phyloP scores from a whole-genome alignment of 257 asterid genomes.

The Primulina huaijiensis region DNA sequence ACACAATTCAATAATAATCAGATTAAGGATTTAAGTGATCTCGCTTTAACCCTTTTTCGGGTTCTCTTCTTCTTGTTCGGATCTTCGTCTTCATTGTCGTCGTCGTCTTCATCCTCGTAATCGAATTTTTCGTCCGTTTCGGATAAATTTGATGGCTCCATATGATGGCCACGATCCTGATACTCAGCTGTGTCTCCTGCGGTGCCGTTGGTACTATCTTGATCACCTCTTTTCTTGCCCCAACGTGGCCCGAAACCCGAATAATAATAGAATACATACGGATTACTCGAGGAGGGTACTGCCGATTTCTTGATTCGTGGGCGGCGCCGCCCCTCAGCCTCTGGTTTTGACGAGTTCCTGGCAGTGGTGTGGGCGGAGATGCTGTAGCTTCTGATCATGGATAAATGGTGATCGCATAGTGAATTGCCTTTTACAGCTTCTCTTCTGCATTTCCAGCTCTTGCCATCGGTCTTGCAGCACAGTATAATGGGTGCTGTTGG shows the following conservation, averaged over 20 bases:
- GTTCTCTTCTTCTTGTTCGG: conserved; percentile 38
- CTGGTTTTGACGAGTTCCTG: conserved; percentile 28
- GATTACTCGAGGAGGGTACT: conserved; percentile 29
- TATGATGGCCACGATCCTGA: neutral
- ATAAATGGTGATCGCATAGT: conserved; percentile 49
- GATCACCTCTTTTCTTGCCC: conserved; percentile 62
- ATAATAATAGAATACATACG: conserved; percentile 60
- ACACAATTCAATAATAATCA: conserved; percentile 16
- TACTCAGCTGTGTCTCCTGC: neutral
- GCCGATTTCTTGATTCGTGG: conserved; percentile 35
- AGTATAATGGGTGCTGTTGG: neutral
- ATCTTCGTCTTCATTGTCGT: conserved; percentile 16
- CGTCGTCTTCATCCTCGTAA: conserved; percentile 26
- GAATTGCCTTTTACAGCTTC: conserved; percentile 38
- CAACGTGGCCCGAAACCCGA: conserved; percentile 77
- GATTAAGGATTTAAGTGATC: conserved; percentile 78
- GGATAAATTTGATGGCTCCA: neutral
- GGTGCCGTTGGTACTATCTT: neutral
- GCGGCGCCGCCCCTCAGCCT: conserved; percentile 23
- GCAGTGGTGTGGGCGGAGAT: conserved; percentile 3
- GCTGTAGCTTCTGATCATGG: conserved; percentile 28
- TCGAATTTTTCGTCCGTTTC: conserved; percentile 25
- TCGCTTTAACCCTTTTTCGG: conserved; percentile 65
- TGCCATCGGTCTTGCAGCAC: conserved; percentile 57
- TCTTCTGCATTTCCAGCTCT: conserved; percentile 56